phyloP scores from a whole-genome alignment of 1,284 basidiomycete species.

The Takashimella tepidaria region DNA sequence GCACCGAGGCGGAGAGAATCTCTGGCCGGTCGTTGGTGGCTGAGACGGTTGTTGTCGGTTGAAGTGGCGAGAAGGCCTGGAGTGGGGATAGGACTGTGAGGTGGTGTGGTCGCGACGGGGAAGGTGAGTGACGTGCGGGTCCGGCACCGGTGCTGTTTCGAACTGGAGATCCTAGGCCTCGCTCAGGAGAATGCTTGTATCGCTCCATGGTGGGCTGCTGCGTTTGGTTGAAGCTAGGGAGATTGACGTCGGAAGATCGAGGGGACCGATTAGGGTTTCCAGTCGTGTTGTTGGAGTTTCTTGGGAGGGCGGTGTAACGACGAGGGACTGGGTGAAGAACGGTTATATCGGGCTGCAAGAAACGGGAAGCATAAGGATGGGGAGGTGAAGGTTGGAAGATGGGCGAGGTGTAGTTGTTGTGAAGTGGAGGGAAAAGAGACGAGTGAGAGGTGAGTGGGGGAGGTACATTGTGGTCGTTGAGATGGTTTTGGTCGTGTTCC shows the following conservation, averaged over 20 bases:
- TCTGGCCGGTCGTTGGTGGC: background rate
- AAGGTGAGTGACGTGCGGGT: constrained; percentile 50
- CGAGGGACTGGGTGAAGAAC: background rate
- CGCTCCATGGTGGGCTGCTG: background rate
- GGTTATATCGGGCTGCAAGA: background rate
- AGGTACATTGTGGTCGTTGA: background rate
- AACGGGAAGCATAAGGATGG: background rate
- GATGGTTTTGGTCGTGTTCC: background rate
- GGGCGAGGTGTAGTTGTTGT: background rate
- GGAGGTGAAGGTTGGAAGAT: no score
- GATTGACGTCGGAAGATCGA: no score
- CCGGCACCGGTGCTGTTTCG: background rate
- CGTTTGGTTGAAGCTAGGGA: no score
- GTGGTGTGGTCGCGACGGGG: constrained; percentile 49
- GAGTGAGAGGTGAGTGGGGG: background rate
- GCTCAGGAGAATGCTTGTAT: background rate
- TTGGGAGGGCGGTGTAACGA: background rate
- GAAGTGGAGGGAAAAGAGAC: no score
- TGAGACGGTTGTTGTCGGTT: background rate
- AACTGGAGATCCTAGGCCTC: background rate
- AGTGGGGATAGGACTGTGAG: constrained; percentile 42
- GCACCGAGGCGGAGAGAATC: background rate
- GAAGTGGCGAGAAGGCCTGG: constrained; percentile 43
- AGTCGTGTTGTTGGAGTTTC: no score
- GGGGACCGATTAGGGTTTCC: no score